phyloP scores from a whole-genome alignment of 2,329 filamentous ascomycete species.

The Aspergillus costaricaensis region DNA sequence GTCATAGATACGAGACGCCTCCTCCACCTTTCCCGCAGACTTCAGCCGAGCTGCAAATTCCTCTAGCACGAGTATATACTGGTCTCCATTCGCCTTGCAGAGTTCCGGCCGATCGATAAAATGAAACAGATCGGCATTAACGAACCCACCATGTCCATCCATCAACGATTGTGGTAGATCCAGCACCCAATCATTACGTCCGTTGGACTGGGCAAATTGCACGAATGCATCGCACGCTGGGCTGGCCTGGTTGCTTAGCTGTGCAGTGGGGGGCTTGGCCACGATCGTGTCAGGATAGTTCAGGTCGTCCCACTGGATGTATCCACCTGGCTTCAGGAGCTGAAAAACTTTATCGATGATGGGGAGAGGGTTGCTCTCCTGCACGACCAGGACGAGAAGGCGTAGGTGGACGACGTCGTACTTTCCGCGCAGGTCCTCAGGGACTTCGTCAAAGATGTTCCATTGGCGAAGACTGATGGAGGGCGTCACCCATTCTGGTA shows the following conservation, averaged over 20 bases:
- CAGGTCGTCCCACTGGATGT: constrained; percentile 7
- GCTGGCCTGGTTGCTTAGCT: not conserved
- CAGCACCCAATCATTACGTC: constrained; percentile 1
- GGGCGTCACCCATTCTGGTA: not conserved
- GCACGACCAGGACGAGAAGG: not conserved
- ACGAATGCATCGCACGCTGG: not conserved
- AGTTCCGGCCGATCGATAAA: not conserved
- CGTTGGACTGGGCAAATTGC: not conserved
- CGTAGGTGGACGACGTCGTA: constrained; percentile 4
- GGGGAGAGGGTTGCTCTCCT: not conserved
- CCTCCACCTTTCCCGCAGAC: not conserved
- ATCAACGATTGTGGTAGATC: not conserved
- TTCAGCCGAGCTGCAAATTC: not conserved
- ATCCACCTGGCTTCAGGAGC: constrained; percentile 4
- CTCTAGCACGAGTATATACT: constrained; percentile 4
- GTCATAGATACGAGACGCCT: not conserved
- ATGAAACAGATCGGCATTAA: not conserved
- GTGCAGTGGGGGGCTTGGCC: not conserved
- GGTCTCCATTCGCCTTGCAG: constrained; percentile 2
- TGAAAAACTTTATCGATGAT: not conserved
- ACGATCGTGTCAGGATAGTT: not conserved
- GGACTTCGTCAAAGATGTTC: not conserved
- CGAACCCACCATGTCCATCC: not conserved
- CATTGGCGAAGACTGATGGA: not conserved
- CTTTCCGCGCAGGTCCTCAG: not conserved